Evolutionary conservation across 371 early-diverging fungal genomes (phyloP).

Genomic region (Amoeboaphelidium occidentale): DNA sequence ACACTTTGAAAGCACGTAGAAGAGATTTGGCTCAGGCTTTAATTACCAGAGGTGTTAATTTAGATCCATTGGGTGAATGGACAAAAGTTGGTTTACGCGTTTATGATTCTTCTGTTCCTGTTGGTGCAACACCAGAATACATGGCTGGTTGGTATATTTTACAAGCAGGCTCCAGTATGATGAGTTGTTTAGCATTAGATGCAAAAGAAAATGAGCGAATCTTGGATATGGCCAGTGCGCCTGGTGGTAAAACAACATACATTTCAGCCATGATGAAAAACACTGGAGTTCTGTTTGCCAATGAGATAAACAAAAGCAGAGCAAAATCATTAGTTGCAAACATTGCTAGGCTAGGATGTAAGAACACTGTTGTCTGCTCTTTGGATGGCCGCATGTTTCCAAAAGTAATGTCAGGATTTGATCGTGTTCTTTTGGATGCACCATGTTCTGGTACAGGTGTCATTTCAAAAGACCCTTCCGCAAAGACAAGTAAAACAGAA

Average conservation of each 20-base stretch:
- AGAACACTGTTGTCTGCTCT: constrained; percentile 85
- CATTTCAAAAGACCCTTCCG: constrained; percentile 90
- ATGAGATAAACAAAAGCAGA: constrained; percentile 90
- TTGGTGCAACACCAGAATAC: constrained; percentile 96
- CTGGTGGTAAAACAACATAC: constrained; percentile 96
- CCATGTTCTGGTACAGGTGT: constrained; percentile 99
- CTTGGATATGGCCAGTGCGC: constrained; percentile 99
- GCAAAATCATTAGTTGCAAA: constrained; percentile 74
- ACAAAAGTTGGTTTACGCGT: constrained; percentile 15
- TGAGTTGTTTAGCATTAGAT: constrained; percentile 92
- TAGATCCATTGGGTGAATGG: constrained; percentile 89
- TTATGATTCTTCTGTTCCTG: constrained; percentile 9
- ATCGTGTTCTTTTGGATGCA: constrained; percentile 94
- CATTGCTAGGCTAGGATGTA: constrained; percentile 81
- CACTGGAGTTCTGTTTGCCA: constrained; percentile 91
- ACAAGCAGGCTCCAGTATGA: constrained; percentile 92
- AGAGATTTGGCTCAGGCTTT: constrained; percentile 85
- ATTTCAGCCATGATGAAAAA: constrained; percentile 92
- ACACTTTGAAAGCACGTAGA: constrained; percentile 82
- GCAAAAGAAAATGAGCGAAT: constrained; percentile 78
- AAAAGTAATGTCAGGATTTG: constrained; percentile 79
- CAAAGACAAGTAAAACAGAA: constrained; percentile 79
- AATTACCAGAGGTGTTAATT: constrained; percentile 84
- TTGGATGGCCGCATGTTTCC: constrained; percentile 93
- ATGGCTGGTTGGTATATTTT: constrained; percentile 99